Percentiles rank a stretch among this genome's conserved stretches.
phyloP scores from a whole-genome alignment of 768 basidiomycete genomes.

The Agaricus sinodeliciosus region DNA sequence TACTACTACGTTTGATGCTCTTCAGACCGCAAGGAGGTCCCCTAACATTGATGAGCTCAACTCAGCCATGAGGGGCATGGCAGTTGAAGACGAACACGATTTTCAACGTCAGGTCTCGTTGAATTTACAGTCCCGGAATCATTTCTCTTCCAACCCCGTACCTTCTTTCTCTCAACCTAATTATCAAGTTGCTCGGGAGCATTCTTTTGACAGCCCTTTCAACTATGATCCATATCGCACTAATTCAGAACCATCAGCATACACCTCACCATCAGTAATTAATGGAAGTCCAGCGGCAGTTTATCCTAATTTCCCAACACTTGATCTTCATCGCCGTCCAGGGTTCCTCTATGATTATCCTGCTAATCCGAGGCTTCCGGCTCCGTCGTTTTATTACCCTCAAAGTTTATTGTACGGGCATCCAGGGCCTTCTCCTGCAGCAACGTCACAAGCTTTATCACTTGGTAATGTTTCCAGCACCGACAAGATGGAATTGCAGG shows the following conservation, averaged over 20 bases:
- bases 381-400: conserved; percentile 10
- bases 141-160: conserved; percentile 13
- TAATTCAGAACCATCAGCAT: conserved; percentile 7
- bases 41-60: conserved; percentile 47
- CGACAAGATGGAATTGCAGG: conserved; percentile 9
- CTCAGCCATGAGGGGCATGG: conserved; percentile 47
- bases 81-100: conserved; percentile 24
- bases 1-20: conserved; percentile 13
- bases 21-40: conserved; percentile 2
- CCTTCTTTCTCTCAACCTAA: conserved; percentile 4
- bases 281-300: background rate
- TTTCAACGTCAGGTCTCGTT: conserved; percentile 13
- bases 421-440: conserved; percentile 3
- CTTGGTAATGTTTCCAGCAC: background rate
- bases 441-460: conserved; percentile 2
- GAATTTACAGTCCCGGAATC: conserved; percentile 8
- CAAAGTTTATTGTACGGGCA: conserved; percentile 8
- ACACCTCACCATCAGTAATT: conserved; percentile 2
- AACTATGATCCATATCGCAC: conserved; percentile 10
- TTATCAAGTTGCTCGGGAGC: conserved; percentile 1
- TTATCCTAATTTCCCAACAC: conserved; percentile 1
- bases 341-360: conserved; percentile 8
- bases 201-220: conserved; percentile 2
- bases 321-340: conserved; percentile 8
- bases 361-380: conserved; percentile 1